Evolutionary conservation across 129 eudicot species (phyloP).

Genomic region (Daucus carota): DH1_v3.0 NC_030381.2:27919501-27920000

Average conservation of each 20-base stretch:
- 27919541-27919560: neutral
- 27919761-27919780: no score
- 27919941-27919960: neutral
- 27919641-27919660: neutral
- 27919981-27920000: neutral
- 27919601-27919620: neutral
- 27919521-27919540: neutral
- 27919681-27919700: neutral
- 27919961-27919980: neutral
- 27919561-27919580: neutral
- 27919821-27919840: neutral
- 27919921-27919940: neutral
- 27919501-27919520: neutral
- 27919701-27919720: neutral
- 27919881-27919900: neutral
- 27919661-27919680: neutral
- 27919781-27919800: neutral
- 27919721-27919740: neutral
- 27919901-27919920: constrained; percentile 6
- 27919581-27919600: neutral
- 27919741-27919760: no score
- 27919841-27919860: neutral
- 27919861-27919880: neutral
- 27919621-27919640: neutral
- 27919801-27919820: neutral